Conservation (phyloP, 768 basidiomycete genomes). For the Tricholoma flavovirens region DNA sequence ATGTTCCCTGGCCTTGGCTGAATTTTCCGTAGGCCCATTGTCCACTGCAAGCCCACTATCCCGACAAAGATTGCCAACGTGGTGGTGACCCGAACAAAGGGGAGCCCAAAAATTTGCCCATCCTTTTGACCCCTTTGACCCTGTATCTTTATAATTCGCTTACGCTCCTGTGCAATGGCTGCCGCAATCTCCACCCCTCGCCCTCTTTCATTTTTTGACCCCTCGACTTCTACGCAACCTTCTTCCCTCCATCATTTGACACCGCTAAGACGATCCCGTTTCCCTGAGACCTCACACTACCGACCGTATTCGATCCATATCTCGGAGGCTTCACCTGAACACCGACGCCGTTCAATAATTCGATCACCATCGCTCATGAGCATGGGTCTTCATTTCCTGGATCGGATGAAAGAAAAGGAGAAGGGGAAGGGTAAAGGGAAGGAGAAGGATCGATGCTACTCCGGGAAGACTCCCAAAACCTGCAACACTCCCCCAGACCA, state of each 20-base stretch:
- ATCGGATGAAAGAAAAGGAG: constrained; percentile 25
- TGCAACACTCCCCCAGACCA: background rate
- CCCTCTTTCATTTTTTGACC: constrained; percentile 9
- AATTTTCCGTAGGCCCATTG: background rate
- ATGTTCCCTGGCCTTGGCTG: background rate
- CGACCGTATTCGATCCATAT: constrained; percentile 34
- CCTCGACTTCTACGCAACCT: constrained; percentile 4
- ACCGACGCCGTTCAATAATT: constrained; percentile 19
- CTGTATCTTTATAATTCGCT: constrained; percentile 12
- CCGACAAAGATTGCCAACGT: background rate
- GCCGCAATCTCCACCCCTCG: constrained; percentile 2
- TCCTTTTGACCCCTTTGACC: constrained; percentile 5
- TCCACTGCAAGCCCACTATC: background rate
- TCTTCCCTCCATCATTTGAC: constrained; percentile 10
- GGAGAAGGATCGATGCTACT: background rate
- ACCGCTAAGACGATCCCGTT: constrained; percentile 11
- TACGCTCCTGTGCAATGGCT: constrained; percentile 11
- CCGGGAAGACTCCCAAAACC: background rate
- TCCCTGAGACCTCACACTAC: constrained; percentile 28
- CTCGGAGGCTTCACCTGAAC: constrained; percentile 16
- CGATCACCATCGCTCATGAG: constrained; percentile 27
- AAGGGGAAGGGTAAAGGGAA: constrained; percentile 5
- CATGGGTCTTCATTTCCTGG: constrained; percentile 35
- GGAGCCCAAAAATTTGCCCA: constrained; percentile 5
- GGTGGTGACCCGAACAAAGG: constrained; percentile 9